A percentile compares a stretch with the other conserved stretches of the same genome.
Evolutionary conservation across 2,329 filamentous ascomycete species (phyloP).

Genomic region (Aspergillus uvarum): DNA sequence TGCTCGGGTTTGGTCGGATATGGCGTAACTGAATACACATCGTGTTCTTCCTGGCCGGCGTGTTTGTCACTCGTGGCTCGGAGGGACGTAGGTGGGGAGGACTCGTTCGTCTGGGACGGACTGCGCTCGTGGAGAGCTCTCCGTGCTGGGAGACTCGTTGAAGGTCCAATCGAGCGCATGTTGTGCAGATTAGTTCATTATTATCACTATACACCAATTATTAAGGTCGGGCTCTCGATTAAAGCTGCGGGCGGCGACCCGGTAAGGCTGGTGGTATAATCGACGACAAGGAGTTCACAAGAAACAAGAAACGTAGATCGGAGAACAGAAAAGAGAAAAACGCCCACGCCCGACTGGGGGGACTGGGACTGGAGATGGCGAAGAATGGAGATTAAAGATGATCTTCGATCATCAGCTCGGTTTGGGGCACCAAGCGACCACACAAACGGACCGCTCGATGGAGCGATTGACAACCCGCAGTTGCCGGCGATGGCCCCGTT

Average conservation of each 20-base stretch:
- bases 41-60: slow-evolving; percentile 32
- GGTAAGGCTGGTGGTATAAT: slow-evolving; percentile 4
- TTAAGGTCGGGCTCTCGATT: slow-evolving; percentile 7
- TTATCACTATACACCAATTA: slow-evolving; percentile 24
- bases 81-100: slow-evolving; percentile 37
- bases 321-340: neutral
- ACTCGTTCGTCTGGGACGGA: slow-evolving; percentile 47
- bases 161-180: slow-evolving; percentile 35
- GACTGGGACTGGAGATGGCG: slow-evolving; percentile 6
- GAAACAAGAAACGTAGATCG: neutral
- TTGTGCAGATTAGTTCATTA: slow-evolving; percentile 35
- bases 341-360: slow-evolving; percentile 10
- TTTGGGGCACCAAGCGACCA: slow-evolving; percentile 2
- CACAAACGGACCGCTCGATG: slow-evolving; percentile 7
- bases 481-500: slow-evolving; percentile 18
- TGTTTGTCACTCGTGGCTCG: slow-evolving; percentile 36
- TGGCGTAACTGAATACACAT: slow-evolving; percentile 44
- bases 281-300: slow-evolving; percentile 10
- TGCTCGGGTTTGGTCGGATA: slow-evolving; percentile 51
- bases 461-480: slow-evolving; percentile 12
- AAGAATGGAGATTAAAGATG: slow-evolving; percentile 9
- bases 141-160: slow-evolving; percentile 37
- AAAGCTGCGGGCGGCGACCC: slow-evolving; percentile 6
- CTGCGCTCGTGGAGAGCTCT: slow-evolving; percentile 49
- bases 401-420: slow-evolving; percentile 12